phyloP scores from a whole-genome alignment of 305 asterid species.

The Solanum hybrid region DNA sequence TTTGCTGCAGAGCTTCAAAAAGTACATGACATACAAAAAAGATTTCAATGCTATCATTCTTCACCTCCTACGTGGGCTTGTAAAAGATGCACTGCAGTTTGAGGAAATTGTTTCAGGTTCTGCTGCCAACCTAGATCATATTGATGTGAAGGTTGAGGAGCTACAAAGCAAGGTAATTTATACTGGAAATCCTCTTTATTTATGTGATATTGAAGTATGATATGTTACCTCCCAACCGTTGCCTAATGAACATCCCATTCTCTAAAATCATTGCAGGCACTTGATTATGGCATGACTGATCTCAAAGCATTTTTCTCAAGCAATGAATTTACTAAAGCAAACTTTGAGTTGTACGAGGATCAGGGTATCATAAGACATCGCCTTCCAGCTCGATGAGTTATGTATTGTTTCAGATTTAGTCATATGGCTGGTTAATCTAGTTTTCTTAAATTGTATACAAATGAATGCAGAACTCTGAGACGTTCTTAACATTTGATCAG shows the following conservation, averaged over 20 bases:
- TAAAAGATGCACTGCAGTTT: slow-evolving; percentile 59
- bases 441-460: neutral
- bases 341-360: slow-evolving; percentile 62
- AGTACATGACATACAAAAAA: slow-evolving; percentile 78
- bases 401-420: neutral
- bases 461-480: neutral
- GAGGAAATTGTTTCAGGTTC: slow-evolving; percentile 59
- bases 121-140: slow-evolving; percentile 37
- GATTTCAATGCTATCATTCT: slow-evolving; percentile 72
- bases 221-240: neutral
- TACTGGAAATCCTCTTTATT: neutral
- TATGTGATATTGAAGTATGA: neutral
- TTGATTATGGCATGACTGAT: slow-evolving; percentile 72
- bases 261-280: slow-evolving; percentile 44
- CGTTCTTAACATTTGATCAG: neutral
- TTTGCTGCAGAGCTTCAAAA: slow-evolving; percentile 72
- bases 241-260: neutral
- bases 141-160: slow-evolving; percentile 75
- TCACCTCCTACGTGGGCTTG: slow-evolving; percentile 73
- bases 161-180: slow-evolving; percentile 71
- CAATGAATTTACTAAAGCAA: slow-evolving; percentile 50
- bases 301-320: slow-evolving; percentile 69
- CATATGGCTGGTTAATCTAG: neutral
- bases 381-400: slow-evolving; percentile 26
- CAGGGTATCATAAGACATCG: slow-evolving; percentile 60